Evolutionary conservation across 164 flowering plant species (phyloP).

Genomic region (Cinnamomum micranthum): DNA sequence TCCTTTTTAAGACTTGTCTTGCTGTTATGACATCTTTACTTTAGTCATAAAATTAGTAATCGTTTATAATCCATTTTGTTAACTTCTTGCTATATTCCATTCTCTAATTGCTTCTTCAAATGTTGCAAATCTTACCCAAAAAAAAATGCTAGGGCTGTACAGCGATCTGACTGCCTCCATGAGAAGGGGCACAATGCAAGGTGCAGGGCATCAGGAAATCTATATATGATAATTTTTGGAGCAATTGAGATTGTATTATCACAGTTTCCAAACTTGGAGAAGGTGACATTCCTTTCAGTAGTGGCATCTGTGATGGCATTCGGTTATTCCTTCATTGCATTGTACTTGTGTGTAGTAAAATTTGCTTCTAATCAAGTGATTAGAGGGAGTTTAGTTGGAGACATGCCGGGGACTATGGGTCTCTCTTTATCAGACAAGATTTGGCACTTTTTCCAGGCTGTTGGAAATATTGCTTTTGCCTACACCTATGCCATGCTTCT

Average conservation of each 20-base stretch:
- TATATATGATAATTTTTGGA: conserved; percentile 29
- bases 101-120: neutral
- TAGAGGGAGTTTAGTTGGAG: conserved; percentile 26
- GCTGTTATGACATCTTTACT: too few species aligned
- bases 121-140: neutral
- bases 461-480: conserved; percentile 46
- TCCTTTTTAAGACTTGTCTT: too few species aligned
- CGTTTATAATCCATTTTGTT: neutral
- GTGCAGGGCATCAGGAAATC: conserved; percentile 24
- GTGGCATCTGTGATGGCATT: conserved; percentile 37
- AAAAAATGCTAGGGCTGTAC: conserved; percentile 13
- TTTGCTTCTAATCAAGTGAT: conserved; percentile 19
- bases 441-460: conserved; percentile 35
- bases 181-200: conserved; percentile 21
- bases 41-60: neutral
- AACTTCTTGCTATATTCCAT: neutral
- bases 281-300: conserved; percentile 31
- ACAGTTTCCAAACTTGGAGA: conserved; percentile 40
- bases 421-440: conserved; percentile 21
- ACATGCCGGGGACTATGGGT: conserved; percentile 8
- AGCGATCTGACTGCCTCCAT: conserved; percentile 34
- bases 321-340: conserved; percentile 25
- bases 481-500: conserved; percentile 33
- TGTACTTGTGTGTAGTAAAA: conserved; percentile 22
- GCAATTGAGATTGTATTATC: conserved; percentile 30